Percentiles rank a stretch among this genome's conserved stretches.
These are phyloP conservation scores for Phaeosphaeriaceae sp. DNA, from an alignment of 2,329 filamentous ascomycete genomes.

Conservation along the genomic window DNA sequence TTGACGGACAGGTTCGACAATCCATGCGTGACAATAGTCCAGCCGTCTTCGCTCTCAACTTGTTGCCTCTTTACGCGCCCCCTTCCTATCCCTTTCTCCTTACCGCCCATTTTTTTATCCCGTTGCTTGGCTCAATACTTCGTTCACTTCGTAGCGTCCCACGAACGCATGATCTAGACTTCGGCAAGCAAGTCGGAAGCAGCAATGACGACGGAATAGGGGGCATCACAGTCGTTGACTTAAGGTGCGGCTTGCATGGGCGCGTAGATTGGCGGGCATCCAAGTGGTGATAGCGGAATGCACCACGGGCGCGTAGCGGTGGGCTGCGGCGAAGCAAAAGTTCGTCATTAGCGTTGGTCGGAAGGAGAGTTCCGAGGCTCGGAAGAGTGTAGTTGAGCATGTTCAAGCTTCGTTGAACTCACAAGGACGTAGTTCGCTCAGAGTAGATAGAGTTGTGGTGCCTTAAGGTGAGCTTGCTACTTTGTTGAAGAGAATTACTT, in stretches of 20 bases:
- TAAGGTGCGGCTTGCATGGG: slow-evolving; percentile 33
- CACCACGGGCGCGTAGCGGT: slow-evolving; percentile 1
- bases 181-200: too few relatives aligned
- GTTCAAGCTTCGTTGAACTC: too few relatives aligned
- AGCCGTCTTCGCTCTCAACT: slow-evolving; percentile 41
- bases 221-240: slow-evolving; percentile 13
- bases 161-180: too few relatives aligned
- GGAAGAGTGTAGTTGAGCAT: too few relatives aligned
- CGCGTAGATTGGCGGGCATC: slow-evolving; percentile 16
- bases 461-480: too few relatives aligned
- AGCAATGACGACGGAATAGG: background rate
- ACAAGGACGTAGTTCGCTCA: too few relatives aligned
- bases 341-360: background rate
- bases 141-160: background rate
- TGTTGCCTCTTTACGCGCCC: slow-evolving; percentile 40
- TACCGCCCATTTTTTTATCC: background rate
- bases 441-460: too few relatives aligned
- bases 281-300: background rate
- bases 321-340: slow-evolving; percentile 4
- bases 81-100: background rate
- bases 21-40: slow-evolving; percentile 46
- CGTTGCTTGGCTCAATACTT: background rate
- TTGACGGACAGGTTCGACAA: slow-evolving; percentile 7
- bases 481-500: too few relatives aligned
- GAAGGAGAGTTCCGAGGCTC: too few relatives aligned